Base-by-base conservation (phyloP, 2,329 filamentous ascomycete species). In the Sclerotinia borealis region DNA sequence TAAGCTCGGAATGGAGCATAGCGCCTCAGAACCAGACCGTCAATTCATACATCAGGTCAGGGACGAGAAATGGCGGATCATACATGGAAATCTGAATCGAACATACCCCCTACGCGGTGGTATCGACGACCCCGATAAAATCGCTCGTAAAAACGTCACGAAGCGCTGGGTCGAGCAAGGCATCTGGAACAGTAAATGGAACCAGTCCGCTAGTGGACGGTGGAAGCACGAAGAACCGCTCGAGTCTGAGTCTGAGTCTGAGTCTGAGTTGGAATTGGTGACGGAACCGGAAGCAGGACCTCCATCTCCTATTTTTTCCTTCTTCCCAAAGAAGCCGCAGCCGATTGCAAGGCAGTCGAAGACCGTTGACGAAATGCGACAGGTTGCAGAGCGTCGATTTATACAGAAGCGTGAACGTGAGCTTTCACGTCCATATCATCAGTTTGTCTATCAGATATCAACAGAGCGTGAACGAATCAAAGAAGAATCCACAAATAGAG, bases 141-240 rank as follows among this genome's bases (percentile, higher is more conserved):
- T 67, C 55, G 62, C 65, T 25, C 15, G 9, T 39, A 58, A 73
- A 64, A 70, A 36, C 1, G 58, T 72, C 59, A 70, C 68, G 64
- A 68, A 69, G 50, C 61, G 63, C 51, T 74, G 69, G 70, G 56
- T 71, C 54, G 69, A 71, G 64, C 71, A 73, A 68, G 71, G 72
- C 47, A 64, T 68, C 51, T 68, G 63, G 66, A 64, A 61, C 8
- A 47, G 61, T 43, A 62, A 64, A 29, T 64, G 62, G 62, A 43
- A 66, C 39, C 1, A 67, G 22, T 36, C 54, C 1, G 52, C 52
- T 50, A 9, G 1, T 65, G 47, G 55, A 25, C 29, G n/a, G 29
- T 67, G 48, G 66, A 67, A 67, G 58, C 62, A 67, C 52, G 59
- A 66, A 66, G 50, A 64, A 59, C 56, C 50, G 45, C 59, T 66